Conservation (phyloP, 2,329 filamentous ascomycete genomes). For the Fusarium heterosporum region DNA sequence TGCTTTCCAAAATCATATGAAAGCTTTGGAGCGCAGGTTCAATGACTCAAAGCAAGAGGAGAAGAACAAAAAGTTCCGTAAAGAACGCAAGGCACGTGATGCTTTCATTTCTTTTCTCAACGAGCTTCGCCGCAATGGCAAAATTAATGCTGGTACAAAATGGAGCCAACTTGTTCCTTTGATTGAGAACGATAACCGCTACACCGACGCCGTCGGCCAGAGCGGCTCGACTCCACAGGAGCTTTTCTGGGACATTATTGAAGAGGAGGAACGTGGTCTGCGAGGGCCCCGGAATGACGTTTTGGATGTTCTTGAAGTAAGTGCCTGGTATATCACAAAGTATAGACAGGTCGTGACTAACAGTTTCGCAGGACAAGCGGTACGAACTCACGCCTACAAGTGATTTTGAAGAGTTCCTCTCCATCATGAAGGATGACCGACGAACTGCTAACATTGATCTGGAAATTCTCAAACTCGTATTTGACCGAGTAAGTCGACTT, state of each 20-base stretch:
- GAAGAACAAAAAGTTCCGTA: constrained; percentile 82
- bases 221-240: constrained; percentile 87
- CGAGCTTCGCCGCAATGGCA: constrained; percentile 78
- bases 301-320: constrained; percentile 87
- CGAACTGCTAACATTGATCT: constrained; percentile 88
- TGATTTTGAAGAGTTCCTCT: constrained; percentile 87
- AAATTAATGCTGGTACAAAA: constrained; percentile 89
- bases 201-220: constrained; percentile 85
- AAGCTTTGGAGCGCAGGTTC: constrained; percentile 87
- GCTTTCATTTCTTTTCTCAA: constrained; percentile 79
- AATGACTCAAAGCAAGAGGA: constrained; percentile 91
- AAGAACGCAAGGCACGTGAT: constrained; percentile 89
- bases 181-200: constrained; percentile 84
- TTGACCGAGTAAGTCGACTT: constrained; percentile 73
- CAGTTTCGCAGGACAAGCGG: constrained; percentile 76
- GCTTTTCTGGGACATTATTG: constrained; percentile 94
- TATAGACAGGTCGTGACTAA: constrained; percentile 17
- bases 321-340: constrained; percentile 48
- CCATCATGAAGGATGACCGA: constrained; percentile 84
- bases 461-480: constrained; percentile 83
- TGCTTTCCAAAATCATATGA: constrained; percentile 95
- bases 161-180: constrained; percentile 85
- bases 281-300: constrained; percentile 85
- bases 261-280: constrained; percentile 91
- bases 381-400: constrained; percentile 91